Percentiles rank a stretch among this genome's conserved stretches.
These are phyloP conservation scores for Henckelia pumila DNA, from an alignment of 257 asterid species.

Conservation along the genomic window DNA sequence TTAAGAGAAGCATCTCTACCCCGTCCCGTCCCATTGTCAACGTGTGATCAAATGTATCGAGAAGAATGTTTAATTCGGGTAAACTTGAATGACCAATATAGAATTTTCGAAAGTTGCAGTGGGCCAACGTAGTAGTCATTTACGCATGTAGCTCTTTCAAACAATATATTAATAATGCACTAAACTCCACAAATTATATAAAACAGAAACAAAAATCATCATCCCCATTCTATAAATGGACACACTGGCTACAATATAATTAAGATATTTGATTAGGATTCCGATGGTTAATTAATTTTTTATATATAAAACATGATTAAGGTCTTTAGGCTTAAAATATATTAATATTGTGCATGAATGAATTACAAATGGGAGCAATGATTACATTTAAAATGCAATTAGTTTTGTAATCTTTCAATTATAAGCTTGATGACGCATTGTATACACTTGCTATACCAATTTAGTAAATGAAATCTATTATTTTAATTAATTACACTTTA, in stretches of 20 bases:
- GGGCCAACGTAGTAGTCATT: not conserved
- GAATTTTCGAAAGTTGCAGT: slow-evolving; percentile 1
- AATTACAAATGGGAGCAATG: slow-evolving; percentile 37
- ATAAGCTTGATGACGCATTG: slow-evolving; percentile 25
- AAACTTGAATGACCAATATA: slow-evolving; percentile 13
- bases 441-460: slow-evolving; percentile 24
- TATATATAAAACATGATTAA: slow-evolving; percentile 29
- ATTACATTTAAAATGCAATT: slow-evolving; percentile 42
- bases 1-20: no score
- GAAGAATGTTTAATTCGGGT: not conserved
- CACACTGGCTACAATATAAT: not conserved
- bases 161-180: not conserved
- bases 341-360: slow-evolving; percentile 37
- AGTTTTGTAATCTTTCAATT: slow-evolving; percentile 35
- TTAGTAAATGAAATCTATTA: slow-evolving; percentile 4
- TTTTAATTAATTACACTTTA: not conserved
- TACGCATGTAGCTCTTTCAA: not conserved
- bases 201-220: not conserved
- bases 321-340: slow-evolving; percentile 37
- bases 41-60: no score
- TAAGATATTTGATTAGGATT: slow-evolving; percentile 18
- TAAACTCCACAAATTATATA: not conserved
- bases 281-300: slow-evolving; percentile 4
- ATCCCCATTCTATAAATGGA: not conserved
- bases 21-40: no score